These are phyloP conservation scores for Amylocystis lapponica DNA, from an alignment of 768 basidiomycete genomes.

Conservation along the genomic window DNA sequence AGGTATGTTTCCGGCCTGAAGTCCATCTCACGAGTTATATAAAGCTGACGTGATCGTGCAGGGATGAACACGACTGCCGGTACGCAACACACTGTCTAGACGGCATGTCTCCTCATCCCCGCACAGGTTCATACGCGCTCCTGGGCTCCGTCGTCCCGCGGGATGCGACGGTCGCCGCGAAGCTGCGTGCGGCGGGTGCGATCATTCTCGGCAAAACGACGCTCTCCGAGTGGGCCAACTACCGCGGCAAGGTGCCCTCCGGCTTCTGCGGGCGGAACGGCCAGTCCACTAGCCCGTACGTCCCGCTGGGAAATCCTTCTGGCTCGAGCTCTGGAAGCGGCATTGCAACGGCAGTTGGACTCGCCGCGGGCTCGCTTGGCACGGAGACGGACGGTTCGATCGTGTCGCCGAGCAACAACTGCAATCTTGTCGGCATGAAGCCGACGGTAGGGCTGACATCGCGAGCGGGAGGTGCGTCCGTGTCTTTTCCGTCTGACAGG, in stretches of 20 bases:
- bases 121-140: constrained; percentile 27
- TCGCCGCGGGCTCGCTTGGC: constrained; percentile 38
- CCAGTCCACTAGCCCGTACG: constrained; percentile 38
- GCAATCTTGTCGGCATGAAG: constrained; percentile 38
- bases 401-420: constrained; percentile 34
- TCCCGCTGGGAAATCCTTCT: constrained; percentile 34
- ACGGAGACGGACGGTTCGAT: constrained; percentile 48
- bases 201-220: constrained; percentile 37
- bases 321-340: constrained; percentile 41
- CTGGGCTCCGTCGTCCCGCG: constrained; percentile 29
- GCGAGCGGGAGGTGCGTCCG: constrained; percentile 26
- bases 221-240: constrained; percentile 42
- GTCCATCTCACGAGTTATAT: neutral
- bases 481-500: neutral
- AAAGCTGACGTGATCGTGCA: no score
- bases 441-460: constrained; percentile 32
- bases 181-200: constrained; percentile 29
- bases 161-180: constrained; percentile 27
- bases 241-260: constrained; percentile 31
- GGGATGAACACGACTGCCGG: constrained; percentile 35
- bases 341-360: constrained; percentile 34
- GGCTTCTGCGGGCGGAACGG: constrained; percentile 46
- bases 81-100: neutral
- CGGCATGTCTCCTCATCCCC: no score
- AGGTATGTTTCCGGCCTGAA: constrained; percentile 14